Base-by-base conservation (phyloP, 2,329 filamentous ascomycete species). In the Aspergillus fijiensis region DNA sequence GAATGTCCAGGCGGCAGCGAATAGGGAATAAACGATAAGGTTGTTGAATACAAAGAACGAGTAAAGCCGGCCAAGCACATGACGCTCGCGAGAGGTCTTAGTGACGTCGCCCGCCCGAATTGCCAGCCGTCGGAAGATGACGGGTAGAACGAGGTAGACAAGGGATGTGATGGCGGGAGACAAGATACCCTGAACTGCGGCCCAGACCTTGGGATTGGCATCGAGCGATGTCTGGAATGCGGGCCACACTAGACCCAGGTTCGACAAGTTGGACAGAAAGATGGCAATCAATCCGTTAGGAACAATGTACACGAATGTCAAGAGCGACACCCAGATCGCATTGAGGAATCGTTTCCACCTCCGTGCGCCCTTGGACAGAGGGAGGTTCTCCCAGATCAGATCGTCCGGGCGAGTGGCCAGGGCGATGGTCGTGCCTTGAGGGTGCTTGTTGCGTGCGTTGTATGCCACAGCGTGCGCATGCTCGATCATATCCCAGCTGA, bases 21-120 rank as follows among this genome's bases (percentile, higher is more conserved):
- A 98, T 14, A 96, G 81, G 11, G 93, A 97, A 76, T 98, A 98
- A 60, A 98, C 88, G 66, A 99, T 81, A 58, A 99, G 77, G 72
- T 98, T 98, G 84, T 99, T 99, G 82, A 99, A 92, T 55, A 97
- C 86, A 76, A 99, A 99, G 80, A 99, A 99, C 19, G 90, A 85
- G 77, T 96, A 99, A 2, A 99, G 84, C 76, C 96, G 96, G 63
- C 87, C 88, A 60, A 95, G 84, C 55, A 99, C 95, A 74, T 98
- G 94, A 31, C 92, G 85, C 74, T 99, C 95, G 57, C 95, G 87
- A 27, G 91, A 91, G 0, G 91, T 96, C 78, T 98, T 99, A 51
- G 92, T 96, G 65, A 90, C 84, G 72, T 98, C 94, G 64, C 95
- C 95, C 4, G 91, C 90, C 66, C 86, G 86, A 62, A 92, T 89